Evolutionary conservation across 371 early-diverging fungal genomes (phyloP).

Genomic region (Mortierella polycephala): DNA sequence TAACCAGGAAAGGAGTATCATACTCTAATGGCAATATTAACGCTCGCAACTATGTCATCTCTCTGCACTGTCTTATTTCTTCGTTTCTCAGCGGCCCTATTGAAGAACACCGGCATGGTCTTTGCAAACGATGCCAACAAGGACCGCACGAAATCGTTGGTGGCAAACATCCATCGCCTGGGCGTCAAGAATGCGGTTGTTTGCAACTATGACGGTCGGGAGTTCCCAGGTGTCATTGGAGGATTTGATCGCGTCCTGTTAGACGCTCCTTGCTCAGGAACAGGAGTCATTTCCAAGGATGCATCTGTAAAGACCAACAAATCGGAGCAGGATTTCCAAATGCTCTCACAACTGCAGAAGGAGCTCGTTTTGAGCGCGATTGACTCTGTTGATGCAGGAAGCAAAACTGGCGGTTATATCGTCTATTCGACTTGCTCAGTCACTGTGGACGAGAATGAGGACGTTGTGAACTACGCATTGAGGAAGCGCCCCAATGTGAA

Average conservation of each 20-base stretch:
- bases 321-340: constrained; percentile 89
- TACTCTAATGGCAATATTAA: too few relatives aligned
- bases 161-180: constrained; percentile 96
- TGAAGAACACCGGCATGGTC: constrained; percentile 98
- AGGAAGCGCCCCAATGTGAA: constrained; percentile 94
- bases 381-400: constrained; percentile 96
- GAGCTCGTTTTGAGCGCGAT: constrained; percentile 97
- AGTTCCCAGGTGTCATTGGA: constrained; percentile 94
- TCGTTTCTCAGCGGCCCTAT: constrained; percentile 77
- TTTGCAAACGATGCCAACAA: constrained; percentile 98
- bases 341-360: constrained; percentile 94
- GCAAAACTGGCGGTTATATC: constrained; percentile 94
- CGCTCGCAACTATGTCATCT: too few relatives aligned
- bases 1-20: too few relatives aligned
- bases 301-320: constrained; percentile 96
- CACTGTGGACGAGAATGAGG: constrained; percentile 99
- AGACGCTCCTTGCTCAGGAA: constrained; percentile 99
- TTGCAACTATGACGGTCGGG: constrained; percentile 97
- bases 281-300: constrained; percentile 99
- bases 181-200: constrained; percentile 96
- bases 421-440: constrained; percentile 99
- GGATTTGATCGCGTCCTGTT: constrained; percentile 98
- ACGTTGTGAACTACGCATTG: constrained; percentile 97
- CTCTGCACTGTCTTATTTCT: neutral
- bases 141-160: constrained; percentile 91